These are phyloP conservation scores for Purpureocillium takamizusanense DNA, from an alignment of 2,329 filamentous ascomycete species.

Conservation along the genomic window DNA sequence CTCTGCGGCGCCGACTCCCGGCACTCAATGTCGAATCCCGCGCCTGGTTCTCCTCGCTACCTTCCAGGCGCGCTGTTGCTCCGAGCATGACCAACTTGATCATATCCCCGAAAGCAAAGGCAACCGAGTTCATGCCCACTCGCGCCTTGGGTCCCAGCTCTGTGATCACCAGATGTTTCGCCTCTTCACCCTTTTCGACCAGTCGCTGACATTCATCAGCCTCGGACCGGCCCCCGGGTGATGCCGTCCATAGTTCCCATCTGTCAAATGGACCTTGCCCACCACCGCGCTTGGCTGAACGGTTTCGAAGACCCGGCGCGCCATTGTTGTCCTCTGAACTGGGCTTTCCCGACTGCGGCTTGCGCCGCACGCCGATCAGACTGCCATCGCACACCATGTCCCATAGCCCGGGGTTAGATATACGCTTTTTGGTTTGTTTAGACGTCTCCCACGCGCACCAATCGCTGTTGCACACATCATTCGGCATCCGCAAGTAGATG, in stretches of 20 bases:
- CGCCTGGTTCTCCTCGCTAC: conserved; percentile 17
- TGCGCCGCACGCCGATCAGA: conserved; percentile 53
- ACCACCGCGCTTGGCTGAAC: conserved; percentile 14
- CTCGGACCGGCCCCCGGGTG: conserved; percentile 32
- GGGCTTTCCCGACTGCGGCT: conserved; percentile 14
- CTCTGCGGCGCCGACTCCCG: conserved; percentile 28
- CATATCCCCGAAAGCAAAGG: conserved; percentile 62
- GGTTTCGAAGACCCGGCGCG: conserved; percentile 15
- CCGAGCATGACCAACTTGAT: conserved; percentile 62
- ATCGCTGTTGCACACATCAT: conserved; percentile 26
- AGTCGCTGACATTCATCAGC: conserved; percentile 37
- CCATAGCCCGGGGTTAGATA: conserved; percentile 59
- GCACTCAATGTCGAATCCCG: conserved; percentile 23
- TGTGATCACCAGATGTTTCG: conserved; percentile 53
- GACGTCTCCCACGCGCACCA: conserved; percentile 44
- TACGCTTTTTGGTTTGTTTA: conserved; percentile 38
- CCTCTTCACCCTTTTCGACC: conserved; percentile 27
- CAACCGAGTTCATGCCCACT: conserved; percentile 56
- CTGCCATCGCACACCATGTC: conserved; percentile 50
- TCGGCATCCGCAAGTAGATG: conserved; percentile 43
- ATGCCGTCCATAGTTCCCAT: conserved; percentile 49
- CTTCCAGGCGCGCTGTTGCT: conserved; percentile 53
- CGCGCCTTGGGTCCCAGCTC: conserved; percentile 55
- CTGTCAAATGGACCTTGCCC: conserved; percentile 19
- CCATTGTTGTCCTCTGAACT: conserved; percentile 7